Percentiles rank a stretch among this genome's conserved stretches.
Evolutionary conservation across 2,329 filamentous ascomycete genomes (phyloP).

Genomic region (Penicillium olsonii): DNA sequence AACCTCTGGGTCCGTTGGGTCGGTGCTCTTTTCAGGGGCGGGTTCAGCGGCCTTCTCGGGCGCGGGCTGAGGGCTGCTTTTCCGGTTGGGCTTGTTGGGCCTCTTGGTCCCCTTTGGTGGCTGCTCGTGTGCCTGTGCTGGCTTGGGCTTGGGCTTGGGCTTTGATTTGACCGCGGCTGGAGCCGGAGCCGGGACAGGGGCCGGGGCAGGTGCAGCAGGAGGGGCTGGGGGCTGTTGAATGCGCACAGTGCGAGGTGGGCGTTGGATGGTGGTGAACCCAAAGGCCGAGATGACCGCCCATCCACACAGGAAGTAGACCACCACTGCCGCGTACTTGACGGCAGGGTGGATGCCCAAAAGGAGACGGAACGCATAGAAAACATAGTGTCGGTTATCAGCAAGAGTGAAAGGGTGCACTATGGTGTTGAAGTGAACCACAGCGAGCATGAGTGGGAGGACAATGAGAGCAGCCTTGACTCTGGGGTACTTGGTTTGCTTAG

Average conservation of each 20-base stretch:
- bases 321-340: slow-evolving; percentile 67
- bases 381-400: slow-evolving; percentile 94
- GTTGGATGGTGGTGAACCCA: slow-evolving; percentile 41
- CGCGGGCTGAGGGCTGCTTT: slow-evolving; percentile 19
- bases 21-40: slow-evolving; percentile 9
- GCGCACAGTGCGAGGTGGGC: slow-evolving; percentile 23
- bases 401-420: slow-evolving; percentile 94
- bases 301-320: slow-evolving; percentile 69
- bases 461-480: slow-evolving; percentile 37
- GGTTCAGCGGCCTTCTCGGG: slow-evolving; percentile 1
- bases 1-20: slow-evolving; percentile 29
- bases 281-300: slow-evolving; percentile 69
- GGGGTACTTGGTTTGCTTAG: slow-evolving; percentile 40
- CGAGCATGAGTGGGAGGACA: slow-evolving; percentile 46
- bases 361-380: slow-evolving; percentile 93
- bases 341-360: slow-evolving; percentile 67
- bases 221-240: slow-evolving; percentile 8
- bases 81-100: slow-evolving; percentile 26
- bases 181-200: slow-evolving; percentile 17
- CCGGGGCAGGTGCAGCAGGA: not conserved
- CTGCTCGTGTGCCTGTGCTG: slow-evolving; percentile 10
- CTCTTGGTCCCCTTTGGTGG: slow-evolving; percentile 24
- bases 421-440: slow-evolving; percentile 76
- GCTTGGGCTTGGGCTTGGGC: slow-evolving; percentile 4
- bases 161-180: slow-evolving; percentile 10